Conservation (phyloP, 2,329 filamentous ascomycete species). For the Ophiosphaerella herpotricha region DNA sequence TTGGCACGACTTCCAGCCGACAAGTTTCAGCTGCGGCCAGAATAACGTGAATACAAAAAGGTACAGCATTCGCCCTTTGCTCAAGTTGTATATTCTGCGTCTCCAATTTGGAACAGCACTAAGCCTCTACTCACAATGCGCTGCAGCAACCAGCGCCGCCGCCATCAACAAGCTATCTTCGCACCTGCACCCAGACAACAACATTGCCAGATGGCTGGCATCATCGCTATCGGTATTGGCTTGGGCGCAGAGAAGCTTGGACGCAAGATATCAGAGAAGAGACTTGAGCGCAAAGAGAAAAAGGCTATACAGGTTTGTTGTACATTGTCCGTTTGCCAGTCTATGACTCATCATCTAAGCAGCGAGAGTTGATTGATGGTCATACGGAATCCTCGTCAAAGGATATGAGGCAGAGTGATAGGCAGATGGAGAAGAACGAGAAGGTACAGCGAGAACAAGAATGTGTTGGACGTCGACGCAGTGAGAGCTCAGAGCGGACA, state of each 20-base stretch:
- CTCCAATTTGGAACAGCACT: not conserved
- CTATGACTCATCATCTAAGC: constrained; percentile 1
- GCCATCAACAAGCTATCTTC: not conserved
- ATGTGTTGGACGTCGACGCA: constrained; percentile 11
- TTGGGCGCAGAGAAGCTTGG: constrained; percentile 25
- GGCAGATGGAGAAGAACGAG: constrained; percentile 15
- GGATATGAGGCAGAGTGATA: constrained; percentile 7
- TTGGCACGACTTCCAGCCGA: not conserved
- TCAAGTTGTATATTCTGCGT: not conserved
- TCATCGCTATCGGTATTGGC: constrained; percentile 23
- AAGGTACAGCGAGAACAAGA: constrained; percentile 14
- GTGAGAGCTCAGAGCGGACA: constrained; percentile 15
- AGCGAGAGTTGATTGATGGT: constrained; percentile 15
- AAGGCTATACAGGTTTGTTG: constrained; percentile 22
- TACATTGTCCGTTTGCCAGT: not conserved
- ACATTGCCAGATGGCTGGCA: constrained; percentile 22
- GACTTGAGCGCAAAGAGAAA: constrained; percentile 28
- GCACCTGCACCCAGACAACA: not conserved
- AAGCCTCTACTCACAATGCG: constrained; percentile 7
- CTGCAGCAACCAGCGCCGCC: constrained; percentile 10
- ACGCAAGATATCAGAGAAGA: constrained; percentile 28
- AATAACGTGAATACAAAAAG: not conserved
- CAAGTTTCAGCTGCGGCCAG: not conserved
- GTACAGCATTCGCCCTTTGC: constrained; percentile 1
- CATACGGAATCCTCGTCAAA: constrained; percentile 10